phyloP scores from a whole-genome alignment of 2,329 filamentous ascomycete genomes.

The Pyricularia sp. region DNA sequence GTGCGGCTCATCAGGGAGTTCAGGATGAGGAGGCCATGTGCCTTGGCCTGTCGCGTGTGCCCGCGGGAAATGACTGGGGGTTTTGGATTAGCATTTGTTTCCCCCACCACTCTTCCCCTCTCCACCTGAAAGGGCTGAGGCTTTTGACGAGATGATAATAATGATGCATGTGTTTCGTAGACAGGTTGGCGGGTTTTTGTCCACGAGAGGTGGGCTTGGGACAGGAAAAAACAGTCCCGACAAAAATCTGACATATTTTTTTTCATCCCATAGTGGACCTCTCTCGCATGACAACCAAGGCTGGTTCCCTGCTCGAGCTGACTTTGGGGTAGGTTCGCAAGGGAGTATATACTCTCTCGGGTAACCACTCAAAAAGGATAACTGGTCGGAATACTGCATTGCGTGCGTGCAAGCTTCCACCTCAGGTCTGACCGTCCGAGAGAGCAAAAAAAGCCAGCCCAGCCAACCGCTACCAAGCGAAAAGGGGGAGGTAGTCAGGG shows the following conservation, averaged over 20 bases:
- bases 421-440: no score
- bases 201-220: neutral
- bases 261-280: neutral
- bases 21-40: neutral
- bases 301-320: neutral
- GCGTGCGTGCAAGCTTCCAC: neutral
- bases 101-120: neutral
- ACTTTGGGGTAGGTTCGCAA: neutral
- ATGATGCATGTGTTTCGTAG: neutral
- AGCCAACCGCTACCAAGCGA: neutral
- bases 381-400: neutral
- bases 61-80: neutral
- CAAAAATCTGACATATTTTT: neutral
- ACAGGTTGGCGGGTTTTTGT: neutral
- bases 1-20: neutral
- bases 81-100: neutral
- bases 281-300: neutral
- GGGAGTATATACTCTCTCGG: neutral
- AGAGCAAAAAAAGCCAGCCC: no score
- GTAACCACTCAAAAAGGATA: neutral
- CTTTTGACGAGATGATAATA: neutral
- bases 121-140: neutral
- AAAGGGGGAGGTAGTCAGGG: neutral
- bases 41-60: neutral
- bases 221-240: neutral